Conservation (phyloP, 2,329 filamentous ascomycete genomes). For the Fusarium pseudograminearum region DNA sequence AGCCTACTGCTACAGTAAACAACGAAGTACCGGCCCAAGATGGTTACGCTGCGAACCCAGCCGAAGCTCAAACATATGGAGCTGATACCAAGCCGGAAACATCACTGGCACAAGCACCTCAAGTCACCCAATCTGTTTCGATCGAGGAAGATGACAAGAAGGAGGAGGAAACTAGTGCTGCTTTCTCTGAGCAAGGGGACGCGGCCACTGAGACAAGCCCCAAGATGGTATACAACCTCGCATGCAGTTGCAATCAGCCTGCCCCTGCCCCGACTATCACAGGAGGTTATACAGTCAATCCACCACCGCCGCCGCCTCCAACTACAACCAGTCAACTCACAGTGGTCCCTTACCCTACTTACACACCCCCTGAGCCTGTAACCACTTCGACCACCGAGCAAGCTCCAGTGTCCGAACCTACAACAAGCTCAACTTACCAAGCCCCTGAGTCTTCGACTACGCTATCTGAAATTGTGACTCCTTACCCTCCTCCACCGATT, state of each 20-base stretch:
- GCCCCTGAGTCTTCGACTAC: conserved; percentile 3
- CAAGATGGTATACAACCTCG: conserved; percentile 16
- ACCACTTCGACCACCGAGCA: background rate
- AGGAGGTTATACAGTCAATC: background rate
- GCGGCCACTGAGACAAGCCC: conserved; percentile 2
- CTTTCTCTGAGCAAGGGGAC: background rate
- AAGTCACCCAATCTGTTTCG: conserved; percentile 5
- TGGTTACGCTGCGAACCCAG: conserved; percentile 19
- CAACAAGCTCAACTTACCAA: conserved; percentile 7
- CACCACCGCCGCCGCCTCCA: background rate
- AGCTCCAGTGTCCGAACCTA: background rate
- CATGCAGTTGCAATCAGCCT: conserved; percentile 22
- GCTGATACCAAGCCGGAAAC: conserved; percentile 1
- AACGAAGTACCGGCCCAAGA: conserved; percentile 6
- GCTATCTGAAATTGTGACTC: background rate
- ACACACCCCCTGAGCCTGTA: conserved; percentile 6
- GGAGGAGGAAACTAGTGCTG: background rate
- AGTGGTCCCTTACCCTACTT: conserved; percentile 2
- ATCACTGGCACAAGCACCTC: conserved; percentile 7
- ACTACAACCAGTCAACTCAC: background rate
- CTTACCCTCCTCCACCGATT: background rate
- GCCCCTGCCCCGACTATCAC: background rate
- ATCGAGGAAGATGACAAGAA: background rate
- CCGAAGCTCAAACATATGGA: conserved; percentile 10
- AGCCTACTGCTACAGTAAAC: background rate